These are phyloP conservation scores for Scedosporium minutisporum DNA, from an alignment of 2,329 filamentous ascomycete genomes.

Conservation along the genomic window DNA sequence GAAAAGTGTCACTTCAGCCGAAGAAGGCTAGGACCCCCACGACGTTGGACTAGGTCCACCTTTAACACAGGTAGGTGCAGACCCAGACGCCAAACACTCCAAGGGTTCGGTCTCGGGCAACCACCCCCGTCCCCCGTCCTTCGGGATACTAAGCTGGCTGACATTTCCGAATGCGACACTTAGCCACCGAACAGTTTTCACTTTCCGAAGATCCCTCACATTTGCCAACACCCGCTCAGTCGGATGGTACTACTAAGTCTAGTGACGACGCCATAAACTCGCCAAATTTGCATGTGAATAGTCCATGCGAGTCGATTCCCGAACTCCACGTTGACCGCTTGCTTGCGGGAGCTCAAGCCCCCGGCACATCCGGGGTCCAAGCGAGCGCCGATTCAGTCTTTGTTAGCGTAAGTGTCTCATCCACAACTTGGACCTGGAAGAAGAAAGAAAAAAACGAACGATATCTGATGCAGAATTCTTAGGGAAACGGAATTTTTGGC, in stretches of 20 bases:
- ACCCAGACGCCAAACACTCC: neutral
- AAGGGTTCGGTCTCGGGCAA: neutral
- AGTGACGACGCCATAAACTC: neutral
- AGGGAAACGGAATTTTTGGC: conserved; percentile 21
- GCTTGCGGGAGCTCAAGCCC: conserved; percentile 12
- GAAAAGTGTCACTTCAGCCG: conserved; percentile 16
- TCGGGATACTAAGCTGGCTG: neutral
- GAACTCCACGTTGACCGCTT: conserved; percentile 19
- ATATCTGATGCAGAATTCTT: neutral
- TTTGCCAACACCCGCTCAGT: neutral
- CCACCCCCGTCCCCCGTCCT: neutral
- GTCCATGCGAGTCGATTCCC: conserved; percentile 11
- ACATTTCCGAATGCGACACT: neutral
- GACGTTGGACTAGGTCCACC: neutral
- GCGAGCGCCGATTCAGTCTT: conserved; percentile 13
- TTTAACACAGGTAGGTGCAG: conserved; percentile 14
- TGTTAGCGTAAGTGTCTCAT: conserved; percentile 14
- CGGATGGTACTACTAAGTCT: neutral
- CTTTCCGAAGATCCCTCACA: conserved; percentile 1
- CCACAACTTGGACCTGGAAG: neutral
- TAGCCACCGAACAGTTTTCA: conserved; percentile 11
- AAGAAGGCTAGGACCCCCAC: conserved; percentile 14
- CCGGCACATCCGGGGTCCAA: neutral
- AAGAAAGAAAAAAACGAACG: neutral
- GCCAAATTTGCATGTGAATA: neutral